These are phyloP conservation scores for Metroxylon sagu DNA, from an alignment of 176 grass and related monocot genomes.

Conservation along the genomic window DNA sequence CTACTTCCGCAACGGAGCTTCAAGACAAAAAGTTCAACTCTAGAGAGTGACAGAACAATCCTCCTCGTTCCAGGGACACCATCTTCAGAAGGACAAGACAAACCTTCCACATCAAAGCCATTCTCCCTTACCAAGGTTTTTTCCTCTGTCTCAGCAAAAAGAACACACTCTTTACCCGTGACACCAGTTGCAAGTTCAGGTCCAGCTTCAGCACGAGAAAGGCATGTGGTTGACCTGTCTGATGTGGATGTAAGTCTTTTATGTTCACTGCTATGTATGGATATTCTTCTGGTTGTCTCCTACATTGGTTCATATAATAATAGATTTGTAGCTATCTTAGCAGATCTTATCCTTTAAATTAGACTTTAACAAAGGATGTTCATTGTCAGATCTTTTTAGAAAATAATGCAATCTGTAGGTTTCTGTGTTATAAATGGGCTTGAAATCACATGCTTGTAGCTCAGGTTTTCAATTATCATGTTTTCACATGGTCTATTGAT, in stretches of 20 bases:
- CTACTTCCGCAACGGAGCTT: slow-evolving; percentile 54
- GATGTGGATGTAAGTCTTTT: slow-evolving; percentile 46
- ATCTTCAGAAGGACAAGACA: slow-evolving; percentile 55
- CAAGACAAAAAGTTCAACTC: slow-evolving; percentile 40
- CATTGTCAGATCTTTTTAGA: too few species aligned
- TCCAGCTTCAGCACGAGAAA: slow-evolving; percentile 29
- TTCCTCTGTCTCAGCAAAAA: slow-evolving; percentile 52
- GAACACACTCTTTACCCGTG: slow-evolving; percentile 76
- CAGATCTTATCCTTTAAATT: too few species aligned
- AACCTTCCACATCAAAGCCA: slow-evolving; percentile 36
- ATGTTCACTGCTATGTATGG: background rate
- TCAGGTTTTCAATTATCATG: too few species aligned
- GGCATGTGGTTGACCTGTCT: slow-evolving; percentile 39
- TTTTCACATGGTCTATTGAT: too few species aligned
- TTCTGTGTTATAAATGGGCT: too few species aligned
- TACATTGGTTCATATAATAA: too few species aligned
- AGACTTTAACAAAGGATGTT: too few species aligned
- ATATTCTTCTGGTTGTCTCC: background rate
- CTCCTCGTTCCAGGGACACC: slow-evolving; percentile 52
- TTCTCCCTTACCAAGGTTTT: slow-evolving; percentile 84
- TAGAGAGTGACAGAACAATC: slow-evolving; percentile 57
- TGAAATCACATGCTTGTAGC: too few species aligned
- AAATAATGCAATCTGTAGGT: too few species aligned
- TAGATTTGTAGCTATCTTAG: too few species aligned
- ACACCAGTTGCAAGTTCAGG: slow-evolving; percentile 47